phyloP scores from a whole-genome alignment of 139 green algal genomes.

The Coelastrella sp. region DNA sequence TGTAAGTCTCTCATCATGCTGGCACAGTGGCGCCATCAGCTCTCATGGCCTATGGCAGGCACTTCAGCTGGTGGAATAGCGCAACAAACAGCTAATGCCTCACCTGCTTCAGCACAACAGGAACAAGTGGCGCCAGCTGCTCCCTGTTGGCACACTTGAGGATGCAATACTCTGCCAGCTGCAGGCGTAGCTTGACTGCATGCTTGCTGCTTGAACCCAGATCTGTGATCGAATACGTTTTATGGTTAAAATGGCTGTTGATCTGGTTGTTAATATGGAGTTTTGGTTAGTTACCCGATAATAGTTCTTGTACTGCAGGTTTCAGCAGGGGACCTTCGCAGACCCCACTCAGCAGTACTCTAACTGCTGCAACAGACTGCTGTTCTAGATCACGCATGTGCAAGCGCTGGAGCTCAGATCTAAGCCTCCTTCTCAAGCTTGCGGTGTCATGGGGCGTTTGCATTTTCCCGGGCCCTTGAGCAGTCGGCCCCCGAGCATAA shows the following conservation, averaged over 20 bases:
- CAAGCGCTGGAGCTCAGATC: constrained; percentile 13
- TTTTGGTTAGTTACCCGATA: neutral
- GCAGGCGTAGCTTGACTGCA: constrained; percentile 15
- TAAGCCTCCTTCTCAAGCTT: neutral
- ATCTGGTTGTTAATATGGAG: neutral
- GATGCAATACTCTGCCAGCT: constrained; percentile 36
- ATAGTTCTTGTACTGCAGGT: neutral
- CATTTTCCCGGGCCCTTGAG: neutral
- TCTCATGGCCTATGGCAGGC: too few species aligned
- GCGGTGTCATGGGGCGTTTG: neutral
- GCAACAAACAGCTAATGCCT: neutral
- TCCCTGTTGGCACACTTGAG: constrained; percentile 31
- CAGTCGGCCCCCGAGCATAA: too few species aligned
- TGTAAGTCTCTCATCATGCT: too few species aligned
- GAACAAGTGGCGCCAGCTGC: neutral
- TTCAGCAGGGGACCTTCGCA: neutral
- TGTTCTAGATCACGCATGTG: constrained; percentile 21
- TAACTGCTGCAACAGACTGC: neutral
- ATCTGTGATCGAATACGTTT: neutral
- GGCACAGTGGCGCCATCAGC: too few species aligned
- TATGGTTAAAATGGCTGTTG: neutral
- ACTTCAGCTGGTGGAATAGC: neutral
- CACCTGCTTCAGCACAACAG: constrained; percentile 2
- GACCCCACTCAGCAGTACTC: neutral
- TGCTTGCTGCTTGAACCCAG: neutral